These are phyloP conservation scores for Globisporangium alternatum DNA, from an alignment of 352 stramenopile genomes.

Conservation along the genomic window DNA sequence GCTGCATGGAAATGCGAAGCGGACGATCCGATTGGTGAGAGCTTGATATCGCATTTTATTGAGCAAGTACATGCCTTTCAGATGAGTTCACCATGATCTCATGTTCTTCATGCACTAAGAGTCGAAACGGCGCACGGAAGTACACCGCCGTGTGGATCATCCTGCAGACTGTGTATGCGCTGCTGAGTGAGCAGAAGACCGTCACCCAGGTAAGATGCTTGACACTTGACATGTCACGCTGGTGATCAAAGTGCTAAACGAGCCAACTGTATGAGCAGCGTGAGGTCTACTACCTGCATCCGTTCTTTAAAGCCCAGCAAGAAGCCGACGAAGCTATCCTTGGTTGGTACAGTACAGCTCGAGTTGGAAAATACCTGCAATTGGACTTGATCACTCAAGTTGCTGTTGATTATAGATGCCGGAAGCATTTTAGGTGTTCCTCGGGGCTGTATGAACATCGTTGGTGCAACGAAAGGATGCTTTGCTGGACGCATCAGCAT, in stretches of 20 bases:
- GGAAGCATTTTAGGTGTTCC: slow-evolving; percentile 70
- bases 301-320: slow-evolving; percentile 76
- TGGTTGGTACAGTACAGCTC: slow-evolving; percentile 24
- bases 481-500: slow-evolving; percentile 60
- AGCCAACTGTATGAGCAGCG: slow-evolving; percentile 28
- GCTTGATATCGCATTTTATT: neutral
- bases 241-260: neutral
- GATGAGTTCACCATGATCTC: neutral
- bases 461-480: slow-evolving; percentile 79
- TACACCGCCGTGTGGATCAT: slow-evolving; percentile 84
- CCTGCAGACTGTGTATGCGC: slow-evolving; percentile 69
- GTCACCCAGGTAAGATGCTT: slow-evolving; percentile 58
- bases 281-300: slow-evolving; percentile 84
- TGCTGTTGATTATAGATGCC: slow-evolving; percentile 34
- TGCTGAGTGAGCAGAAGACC: slow-evolving; percentile 74
- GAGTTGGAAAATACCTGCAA: too few species aligned
- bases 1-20: slow-evolving; percentile 52
- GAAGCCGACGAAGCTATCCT: slow-evolving; percentile 86
- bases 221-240: neutral
- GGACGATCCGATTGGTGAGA: slow-evolving; percentile 57
- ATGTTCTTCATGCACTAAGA: slow-evolving; percentile 21
- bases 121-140: slow-evolving; percentile 59
- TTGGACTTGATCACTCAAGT: neutral
- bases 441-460: slow-evolving; percentile 72
- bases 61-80: neutral